Percentiles rank a stretch among this genome's conserved stretches.
phyloP scores from a whole-genome alignment of 441 rosid genomes.

The Biscutella laevigata region DNA sequence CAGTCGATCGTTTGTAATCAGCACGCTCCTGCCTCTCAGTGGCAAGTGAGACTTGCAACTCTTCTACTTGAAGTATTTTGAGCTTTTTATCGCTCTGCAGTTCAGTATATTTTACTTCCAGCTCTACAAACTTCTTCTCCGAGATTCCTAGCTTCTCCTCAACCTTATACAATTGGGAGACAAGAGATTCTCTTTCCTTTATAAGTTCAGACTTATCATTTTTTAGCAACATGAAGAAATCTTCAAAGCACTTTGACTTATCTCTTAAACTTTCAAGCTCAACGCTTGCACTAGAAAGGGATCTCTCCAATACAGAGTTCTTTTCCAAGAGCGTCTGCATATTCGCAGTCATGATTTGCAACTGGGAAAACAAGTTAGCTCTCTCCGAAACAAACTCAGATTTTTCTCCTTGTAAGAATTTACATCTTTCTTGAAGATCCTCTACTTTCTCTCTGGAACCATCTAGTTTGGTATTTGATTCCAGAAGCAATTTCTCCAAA shows the following conservation, averaged over 20 bases:
- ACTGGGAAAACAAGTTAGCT: constrained; percentile 69
- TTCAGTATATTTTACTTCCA: constrained; percentile 40
- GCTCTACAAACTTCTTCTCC: constrained; percentile 53
- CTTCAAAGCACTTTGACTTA: constrained; percentile 57
- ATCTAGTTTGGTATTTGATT: constrained; percentile 38
- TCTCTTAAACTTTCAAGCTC: constrained; percentile 58
- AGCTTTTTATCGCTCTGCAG: constrained; percentile 43
- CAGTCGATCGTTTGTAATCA: constrained; percentile 43
- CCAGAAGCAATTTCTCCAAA: constrained; percentile 42
- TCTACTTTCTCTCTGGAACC: constrained; percentile 41
- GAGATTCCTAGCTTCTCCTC: constrained; percentile 52
- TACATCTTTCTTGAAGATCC: constrained; percentile 49
- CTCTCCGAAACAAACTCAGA: constrained; percentile 39
- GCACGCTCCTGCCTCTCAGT: constrained; percentile 56
- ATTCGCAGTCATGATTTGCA: constrained; percentile 58
- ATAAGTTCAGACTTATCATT: constrained; percentile 45
- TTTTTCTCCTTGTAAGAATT: constrained; percentile 55
- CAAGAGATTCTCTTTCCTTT: constrained; percentile 41
- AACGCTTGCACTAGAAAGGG: constrained; percentile 45
- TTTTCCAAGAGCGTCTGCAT: constrained; percentile 60
- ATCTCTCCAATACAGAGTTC: constrained; percentile 42
- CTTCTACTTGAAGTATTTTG: constrained; percentile 43
- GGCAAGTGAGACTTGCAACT: constrained; percentile 49
- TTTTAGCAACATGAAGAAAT: constrained; percentile 46
- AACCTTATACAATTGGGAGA: constrained; percentile 39